Evolutionary conservation across 2,329 filamentous ascomycete genomes (phyloP).

Genomic region (Coniosporium tulheliwenetii): DNA sequence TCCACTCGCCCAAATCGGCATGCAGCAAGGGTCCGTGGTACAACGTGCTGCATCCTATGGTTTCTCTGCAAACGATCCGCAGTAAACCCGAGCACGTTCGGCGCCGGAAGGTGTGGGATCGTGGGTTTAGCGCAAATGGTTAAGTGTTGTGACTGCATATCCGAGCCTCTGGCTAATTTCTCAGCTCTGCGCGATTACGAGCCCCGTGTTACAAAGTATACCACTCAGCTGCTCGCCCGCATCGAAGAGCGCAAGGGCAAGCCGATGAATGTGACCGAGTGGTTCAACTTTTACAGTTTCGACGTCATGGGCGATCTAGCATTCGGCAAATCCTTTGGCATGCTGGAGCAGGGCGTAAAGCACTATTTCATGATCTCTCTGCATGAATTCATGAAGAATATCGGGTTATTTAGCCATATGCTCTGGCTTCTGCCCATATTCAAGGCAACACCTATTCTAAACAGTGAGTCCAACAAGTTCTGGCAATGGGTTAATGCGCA

Average conservation of each 20-base stretch:
- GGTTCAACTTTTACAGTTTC: constrained; percentile 26
- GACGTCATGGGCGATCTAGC: constrained; percentile 30
- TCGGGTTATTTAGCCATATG: too few relatives aligned
- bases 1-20: constrained; percentile 21
- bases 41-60: constrained; percentile 14
- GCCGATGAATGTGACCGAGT: constrained; percentile 21
- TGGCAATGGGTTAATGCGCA: constrained; percentile 1
- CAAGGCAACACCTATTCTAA: too few relatives aligned
- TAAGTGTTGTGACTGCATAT: too few relatives aligned
- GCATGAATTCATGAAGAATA: constrained; percentile 2
- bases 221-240: constrained; percentile 16
- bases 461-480: too few relatives aligned
- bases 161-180: too few relatives aligned
- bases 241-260: constrained; percentile 11
- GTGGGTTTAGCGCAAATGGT: constrained; percentile 22
- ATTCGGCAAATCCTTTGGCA: constrained; percentile 26
- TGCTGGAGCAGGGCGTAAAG: constrained; percentile 16
- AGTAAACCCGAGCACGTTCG: constrained; percentile 20
- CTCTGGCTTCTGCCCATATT: too few relatives aligned
- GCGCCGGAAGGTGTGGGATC: constrained; percentile 24
- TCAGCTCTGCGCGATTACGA: constrained; percentile 24
- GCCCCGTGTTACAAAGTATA: constrained; percentile 18
- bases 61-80: constrained; percentile 23
- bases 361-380: constrained; percentile 22
- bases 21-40: constrained; percentile 28